Evolutionary conservation across 2,329 filamentous ascomycete species (phyloP).

Genomic region (Atkinsonella hypoxylon): DNA sequence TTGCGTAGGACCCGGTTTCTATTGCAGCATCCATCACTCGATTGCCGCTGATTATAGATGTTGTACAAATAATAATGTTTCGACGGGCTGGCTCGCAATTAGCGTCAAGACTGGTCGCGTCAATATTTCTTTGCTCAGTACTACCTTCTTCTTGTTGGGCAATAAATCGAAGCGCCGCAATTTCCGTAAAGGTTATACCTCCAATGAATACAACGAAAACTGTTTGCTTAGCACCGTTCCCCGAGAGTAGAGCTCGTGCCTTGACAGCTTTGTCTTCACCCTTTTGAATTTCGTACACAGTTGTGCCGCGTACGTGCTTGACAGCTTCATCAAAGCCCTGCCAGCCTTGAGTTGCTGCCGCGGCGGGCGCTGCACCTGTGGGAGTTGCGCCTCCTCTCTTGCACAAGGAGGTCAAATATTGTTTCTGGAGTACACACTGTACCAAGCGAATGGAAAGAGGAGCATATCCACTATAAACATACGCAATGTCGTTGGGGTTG

Average conservation of each 20-base stretch:
- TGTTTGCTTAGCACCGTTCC: constrained; percentile 67
- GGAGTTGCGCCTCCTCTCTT: constrained; percentile 41
- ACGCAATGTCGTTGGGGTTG: constrained; percentile 89
- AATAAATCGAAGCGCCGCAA: constrained; percentile 85
- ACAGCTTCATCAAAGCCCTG: constrained; percentile 86
- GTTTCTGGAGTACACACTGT: constrained; percentile 87
- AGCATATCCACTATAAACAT: constrained; percentile 95
- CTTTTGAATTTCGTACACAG: constrained; percentile 85
- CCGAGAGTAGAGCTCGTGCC: constrained; percentile 70
- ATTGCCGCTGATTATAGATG: constrained; percentile 80
- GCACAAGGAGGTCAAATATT: constrained; percentile 61
- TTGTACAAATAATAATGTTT: constrained; percentile 86
- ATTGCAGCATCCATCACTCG: constrained; percentile 78
- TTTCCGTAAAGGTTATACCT: constrained; percentile 93
- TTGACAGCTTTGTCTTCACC: constrained; percentile 88
- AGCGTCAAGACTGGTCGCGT: background rate
- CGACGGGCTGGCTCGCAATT: constrained; percentile 43
- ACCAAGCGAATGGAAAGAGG: constrained; percentile 84
- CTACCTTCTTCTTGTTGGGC: constrained; percentile 67
- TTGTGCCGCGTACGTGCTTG: constrained; percentile 76
- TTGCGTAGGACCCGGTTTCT: constrained; percentile 50
- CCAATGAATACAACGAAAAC: constrained; percentile 95
- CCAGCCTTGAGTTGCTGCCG: constrained; percentile 67
- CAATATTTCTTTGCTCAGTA: constrained; percentile 10
- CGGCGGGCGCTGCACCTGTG: constrained; percentile 19